These are phyloP conservation scores for Ustilago bromivora DNA, from an alignment of 1,284 basidiomycete genomes.

Conservation along the genomic window DNA sequence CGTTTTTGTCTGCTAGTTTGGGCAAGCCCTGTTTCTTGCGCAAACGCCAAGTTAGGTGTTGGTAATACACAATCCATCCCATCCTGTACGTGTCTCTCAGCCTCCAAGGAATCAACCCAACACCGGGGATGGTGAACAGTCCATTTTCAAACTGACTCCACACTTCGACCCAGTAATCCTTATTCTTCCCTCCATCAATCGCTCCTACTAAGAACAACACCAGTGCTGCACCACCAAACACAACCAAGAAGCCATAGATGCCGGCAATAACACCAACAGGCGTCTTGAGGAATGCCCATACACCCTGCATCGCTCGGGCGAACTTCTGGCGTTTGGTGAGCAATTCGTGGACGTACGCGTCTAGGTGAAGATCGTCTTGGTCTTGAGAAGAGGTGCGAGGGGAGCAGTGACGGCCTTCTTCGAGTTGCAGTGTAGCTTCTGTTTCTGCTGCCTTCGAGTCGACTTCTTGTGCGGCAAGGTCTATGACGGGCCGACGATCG, in stretches of 20 bases:
- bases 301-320: conserved; percentile 76
- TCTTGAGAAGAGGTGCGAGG: conserved; percentile 1
- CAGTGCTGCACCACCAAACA: conserved; percentile 51
- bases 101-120: conserved; percentile 77
- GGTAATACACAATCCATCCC: conserved; percentile 77
- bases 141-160: conserved; percentile 82
- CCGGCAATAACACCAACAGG: conserved; percentile 77
- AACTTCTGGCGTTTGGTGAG: conserved; percentile 66
- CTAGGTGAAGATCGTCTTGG: conserved; percentile 43
- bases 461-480: conserved; percentile 70
- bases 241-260: conserved; percentile 78
- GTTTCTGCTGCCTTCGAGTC: conserved; percentile 17
- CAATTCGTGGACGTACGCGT: conserved; percentile 45
- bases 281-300: conserved; percentile 87
- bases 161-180: conserved; percentile 77
- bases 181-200: conserved; percentile 47
- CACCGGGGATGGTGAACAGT: conserved; percentile 80
- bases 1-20: conserved; percentile 38
- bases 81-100: conserved; percentile 81
- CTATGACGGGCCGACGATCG: conserved; percentile 77
- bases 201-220: conserved; percentile 47
- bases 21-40: conserved; percentile 42
- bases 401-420: conserved; percentile 24
- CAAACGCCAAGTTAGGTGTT: conserved; percentile 39
- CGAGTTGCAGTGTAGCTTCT: conserved; percentile 35